Percentiles rank a stretch among this genome's conserved stretches.
phyloP scores from a whole-genome alignment of 441 rosid genomes.

The Gossypium aridum region DNA sequence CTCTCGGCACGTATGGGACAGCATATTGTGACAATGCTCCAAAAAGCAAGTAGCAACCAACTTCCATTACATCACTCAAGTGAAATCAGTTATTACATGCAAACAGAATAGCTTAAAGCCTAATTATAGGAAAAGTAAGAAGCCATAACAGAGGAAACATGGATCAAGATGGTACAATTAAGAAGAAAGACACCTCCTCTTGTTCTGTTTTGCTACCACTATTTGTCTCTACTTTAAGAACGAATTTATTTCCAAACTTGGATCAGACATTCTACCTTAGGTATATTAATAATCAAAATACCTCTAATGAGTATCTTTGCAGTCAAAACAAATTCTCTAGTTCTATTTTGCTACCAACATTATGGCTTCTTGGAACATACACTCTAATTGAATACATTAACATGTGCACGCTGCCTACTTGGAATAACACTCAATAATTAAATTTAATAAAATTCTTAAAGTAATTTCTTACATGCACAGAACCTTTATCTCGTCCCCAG shows the following conservation, averaged over 20 bases:
- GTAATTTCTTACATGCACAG: too few relatives aligned
- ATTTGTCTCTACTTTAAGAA: not conserved
- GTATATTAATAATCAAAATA: not conserved
- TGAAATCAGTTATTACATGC: not conserved
- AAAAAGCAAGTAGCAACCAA: not conserved
- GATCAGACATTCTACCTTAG: not conserved
- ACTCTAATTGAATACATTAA: too few relatives aligned
- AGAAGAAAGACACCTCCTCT: not conserved
- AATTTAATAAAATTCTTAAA: too few relatives aligned
- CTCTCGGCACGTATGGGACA: not conserved
- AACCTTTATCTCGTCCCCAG: too few relatives aligned
- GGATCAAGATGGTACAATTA: not conserved
- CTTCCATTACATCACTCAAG: not conserved
- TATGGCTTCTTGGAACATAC: not conserved
- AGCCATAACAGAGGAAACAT: not conserved
- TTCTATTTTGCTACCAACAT: not conserved
- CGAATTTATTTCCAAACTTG: not conserved
- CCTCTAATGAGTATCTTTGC: not conserved
- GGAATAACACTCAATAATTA: too few relatives aligned
- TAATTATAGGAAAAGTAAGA: not conserved
- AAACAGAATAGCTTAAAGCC: not conserved
- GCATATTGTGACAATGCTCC: not conserved
- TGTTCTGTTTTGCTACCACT: not conserved
- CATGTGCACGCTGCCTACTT: too few relatives aligned
- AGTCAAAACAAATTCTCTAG: not conserved